phyloP scores from a whole-genome alignment of 2,329 filamentous ascomycete species.

The Calonectria honghensis region DNA sequence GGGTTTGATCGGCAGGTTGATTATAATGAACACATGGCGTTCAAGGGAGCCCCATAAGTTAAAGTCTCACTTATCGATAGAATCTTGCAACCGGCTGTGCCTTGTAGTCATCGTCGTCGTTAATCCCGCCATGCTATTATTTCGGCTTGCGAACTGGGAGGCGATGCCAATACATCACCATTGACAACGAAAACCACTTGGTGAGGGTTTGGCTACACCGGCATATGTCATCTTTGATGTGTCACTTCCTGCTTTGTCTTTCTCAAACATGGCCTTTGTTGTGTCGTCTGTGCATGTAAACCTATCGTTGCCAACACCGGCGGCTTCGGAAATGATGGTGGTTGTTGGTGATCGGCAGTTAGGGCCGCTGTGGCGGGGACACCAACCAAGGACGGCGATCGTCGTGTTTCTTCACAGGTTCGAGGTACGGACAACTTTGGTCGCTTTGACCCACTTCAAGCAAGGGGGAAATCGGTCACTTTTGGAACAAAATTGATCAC shows the following conservation, averaged over 20 bases:
- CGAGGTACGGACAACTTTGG: not conserved
- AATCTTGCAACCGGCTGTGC: not conserved
- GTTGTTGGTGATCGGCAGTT: constrained; percentile 33
- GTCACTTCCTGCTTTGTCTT: not conserved
- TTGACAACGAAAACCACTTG: not conserved
- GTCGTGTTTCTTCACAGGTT: constrained; percentile 7
- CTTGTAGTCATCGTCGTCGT: not conserved
- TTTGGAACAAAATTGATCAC: constrained; percentile 11
- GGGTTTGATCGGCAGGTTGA: constrained; percentile 13
- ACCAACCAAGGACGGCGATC: constrained; percentile 28
- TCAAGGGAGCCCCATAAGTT: constrained; percentile 38
- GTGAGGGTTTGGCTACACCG: not conserved
- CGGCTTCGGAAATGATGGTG: constrained; percentile 23
- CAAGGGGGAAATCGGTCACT: not conserved
- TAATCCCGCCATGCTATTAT: not conserved
- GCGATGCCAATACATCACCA: not conserved
- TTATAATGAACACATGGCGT: constrained; percentile 8
- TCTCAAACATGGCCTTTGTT: constrained; percentile 4
- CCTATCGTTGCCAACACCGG: not conserved
- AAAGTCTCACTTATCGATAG: not conserved
- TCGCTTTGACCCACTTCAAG: not conserved
- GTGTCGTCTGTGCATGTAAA: constrained; percentile 37
- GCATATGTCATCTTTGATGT: not conserved
- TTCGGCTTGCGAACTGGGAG: not conserved
- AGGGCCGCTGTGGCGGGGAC: constrained; percentile 30